These are phyloP conservation scores for Acanthamoeba lugdunensis DNA, from an alignment of 208 protist species.

Conservation along the genomic window DNA sequence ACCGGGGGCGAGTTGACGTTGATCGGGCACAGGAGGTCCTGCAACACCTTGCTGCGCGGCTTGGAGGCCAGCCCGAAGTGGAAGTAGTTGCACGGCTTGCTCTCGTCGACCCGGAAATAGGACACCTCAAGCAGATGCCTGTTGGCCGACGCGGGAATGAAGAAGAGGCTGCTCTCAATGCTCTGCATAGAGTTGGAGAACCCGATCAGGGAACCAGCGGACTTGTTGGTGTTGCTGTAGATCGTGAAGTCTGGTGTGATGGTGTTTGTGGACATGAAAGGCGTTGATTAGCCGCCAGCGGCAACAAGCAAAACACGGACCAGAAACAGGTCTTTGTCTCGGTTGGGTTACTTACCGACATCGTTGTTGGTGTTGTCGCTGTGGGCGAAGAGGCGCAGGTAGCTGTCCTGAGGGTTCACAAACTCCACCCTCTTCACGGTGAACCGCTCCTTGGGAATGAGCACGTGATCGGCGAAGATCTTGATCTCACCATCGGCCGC, in stretches of 20 bases:
- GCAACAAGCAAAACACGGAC: no score
- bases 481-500: not conserved
- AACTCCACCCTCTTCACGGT: not conserved
- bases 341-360: not conserved
- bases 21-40: constrained; percentile 70
- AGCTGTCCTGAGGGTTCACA: constrained; percentile 54
- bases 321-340: no score
- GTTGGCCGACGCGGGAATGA: not conserved
- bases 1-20: constrained; percentile 4
- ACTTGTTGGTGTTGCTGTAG: constrained; percentile 60
- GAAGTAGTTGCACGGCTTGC: constrained; percentile 58
- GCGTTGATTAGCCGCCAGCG: no score
- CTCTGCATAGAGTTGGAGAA: constrained; percentile 43
- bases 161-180: constrained; percentile 70
- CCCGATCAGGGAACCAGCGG: not conserved
- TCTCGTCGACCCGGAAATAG: constrained; percentile 35
- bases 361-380: constrained; percentile 46
- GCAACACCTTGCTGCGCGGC: constrained; percentile 9
- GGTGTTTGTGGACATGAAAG: not conserved
- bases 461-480: constrained; percentile 10
- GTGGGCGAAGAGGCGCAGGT: constrained; percentile 63
- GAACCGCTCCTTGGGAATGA: constrained; percentile 45
- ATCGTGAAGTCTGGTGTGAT: constrained; percentile 18
- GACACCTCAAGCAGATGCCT: constrained; percentile 10
- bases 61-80: constrained; percentile 42